These are phyloP conservation scores for Penicillium frequentans DNA, from an alignment of 2,329 filamentous ascomycete genomes.

Conservation along the genomic window DNA sequence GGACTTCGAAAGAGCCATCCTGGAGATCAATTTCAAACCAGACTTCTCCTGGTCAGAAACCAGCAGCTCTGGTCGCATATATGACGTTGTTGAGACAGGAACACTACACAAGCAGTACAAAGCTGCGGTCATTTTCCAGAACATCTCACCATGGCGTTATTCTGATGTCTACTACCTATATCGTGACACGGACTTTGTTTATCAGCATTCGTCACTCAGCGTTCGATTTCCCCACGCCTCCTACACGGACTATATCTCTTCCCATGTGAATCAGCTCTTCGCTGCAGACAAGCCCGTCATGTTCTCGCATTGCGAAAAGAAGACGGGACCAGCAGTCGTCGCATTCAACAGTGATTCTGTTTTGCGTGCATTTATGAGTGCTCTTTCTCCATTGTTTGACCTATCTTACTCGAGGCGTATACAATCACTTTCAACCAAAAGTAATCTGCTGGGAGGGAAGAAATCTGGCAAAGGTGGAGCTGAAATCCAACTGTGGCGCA, in stretches of 20 bases:
- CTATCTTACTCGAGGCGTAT: constrained; percentile 30
- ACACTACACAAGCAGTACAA: constrained; percentile 33
- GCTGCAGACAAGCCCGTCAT: constrained; percentile 20
- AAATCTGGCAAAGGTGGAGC: constrained; percentile 29
- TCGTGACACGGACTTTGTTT: constrained; percentile 29
- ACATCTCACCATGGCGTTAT: constrained; percentile 24
- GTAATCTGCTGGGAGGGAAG: constrained; percentile 19
- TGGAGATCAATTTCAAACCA: constrained; percentile 21
- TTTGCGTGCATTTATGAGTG: constrained; percentile 26
- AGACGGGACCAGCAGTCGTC: constrained; percentile 11
- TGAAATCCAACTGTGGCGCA: constrained; percentile 32
- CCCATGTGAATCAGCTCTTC: constrained; percentile 31
- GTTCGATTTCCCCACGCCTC: constrained; percentile 28
- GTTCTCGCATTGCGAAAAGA: constrained; percentile 34
- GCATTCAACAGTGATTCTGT: constrained; percentile 22
- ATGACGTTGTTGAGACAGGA: constrained; percentile 28
- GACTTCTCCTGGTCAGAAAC: constrained; percentile 27
- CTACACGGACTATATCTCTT: constrained; percentile 32
- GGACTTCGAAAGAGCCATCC: constrained; percentile 28
- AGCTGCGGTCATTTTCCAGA: constrained; percentile 23
- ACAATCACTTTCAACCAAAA: constrained; percentile 27
- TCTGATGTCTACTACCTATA: constrained; percentile 31
- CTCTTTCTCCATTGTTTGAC: constrained; percentile 27
- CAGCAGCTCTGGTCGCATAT: constrained; percentile 25
- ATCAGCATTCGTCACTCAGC: constrained; percentile 21